phyloP scores from a whole-genome alignment of 2,329 filamentous ascomycete species.

The Fusarium sp. region DNA sequence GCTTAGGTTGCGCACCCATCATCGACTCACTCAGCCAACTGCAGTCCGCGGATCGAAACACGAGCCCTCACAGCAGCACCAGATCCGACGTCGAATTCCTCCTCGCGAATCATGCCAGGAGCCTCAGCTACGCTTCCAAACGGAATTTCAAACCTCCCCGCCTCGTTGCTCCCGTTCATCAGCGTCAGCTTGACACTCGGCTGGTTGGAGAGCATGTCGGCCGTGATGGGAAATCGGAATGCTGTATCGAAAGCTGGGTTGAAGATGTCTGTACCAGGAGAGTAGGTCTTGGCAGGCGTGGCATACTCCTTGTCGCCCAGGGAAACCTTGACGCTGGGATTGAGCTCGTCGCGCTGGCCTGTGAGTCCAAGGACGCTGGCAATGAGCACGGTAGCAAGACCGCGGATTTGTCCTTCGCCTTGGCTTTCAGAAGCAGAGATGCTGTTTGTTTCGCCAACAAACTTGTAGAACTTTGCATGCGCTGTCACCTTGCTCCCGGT shows the following conservation, averaged over 20 bases:
- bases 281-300: slow-evolving; percentile 40
- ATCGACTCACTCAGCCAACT: slow-evolving; percentile 24
- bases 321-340: slow-evolving; percentile 40
- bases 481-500: slow-evolving; percentile 37
- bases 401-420: slow-evolving; percentile 41
- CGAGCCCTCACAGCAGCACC: slow-evolving; percentile 34
- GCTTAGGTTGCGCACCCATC: rapidly evolving
- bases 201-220: slow-evolving; percentile 29
- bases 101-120: slow-evolving; percentile 24
- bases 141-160: slow-evolving; percentile 33
- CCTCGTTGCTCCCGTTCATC: slow-evolving; percentile 28
- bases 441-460: slow-evolving; percentile 35
- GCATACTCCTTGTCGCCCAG: slow-evolving; percentile 43
- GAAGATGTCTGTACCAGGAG: slow-evolving; percentile 42
- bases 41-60: slow-evolving; percentile 34
- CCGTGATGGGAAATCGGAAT: slow-evolving; percentile 40
- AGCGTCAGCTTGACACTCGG: slow-evolving; percentile 33
- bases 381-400: slow-evolving; percentile 41
- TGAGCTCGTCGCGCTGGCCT: slow-evolving; percentile 44
- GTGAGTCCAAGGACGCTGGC: slow-evolving; percentile 31
- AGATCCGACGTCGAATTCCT: slow-evolving; percentile 40
- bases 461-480: slow-evolving; percentile 40
- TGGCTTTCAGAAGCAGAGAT: slow-evolving; percentile 27
- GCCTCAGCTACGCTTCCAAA: slow-evolving; percentile 23
- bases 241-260: slow-evolving; percentile 42